phyloP scores from a whole-genome alignment of 2,329 filamentous ascomycete genomes.

The Cladosporium colombiae region DNA sequence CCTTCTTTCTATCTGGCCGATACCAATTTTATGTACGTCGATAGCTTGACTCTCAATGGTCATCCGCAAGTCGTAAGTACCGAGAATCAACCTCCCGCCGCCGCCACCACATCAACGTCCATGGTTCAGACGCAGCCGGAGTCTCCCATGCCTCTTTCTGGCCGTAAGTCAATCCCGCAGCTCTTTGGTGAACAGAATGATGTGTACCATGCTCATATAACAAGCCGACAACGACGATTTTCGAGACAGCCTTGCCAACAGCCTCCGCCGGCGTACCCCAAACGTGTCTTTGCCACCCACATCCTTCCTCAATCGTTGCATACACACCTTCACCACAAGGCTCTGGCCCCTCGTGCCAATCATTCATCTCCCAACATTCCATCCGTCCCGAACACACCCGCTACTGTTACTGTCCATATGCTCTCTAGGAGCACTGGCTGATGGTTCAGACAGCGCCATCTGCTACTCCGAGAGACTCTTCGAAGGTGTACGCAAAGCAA shows the following conservation, averaged over 20 bases:
- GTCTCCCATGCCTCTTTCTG: not conserved
- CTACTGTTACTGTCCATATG: constrained; percentile 20
- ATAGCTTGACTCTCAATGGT: not conserved
- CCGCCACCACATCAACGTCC: not conserved
- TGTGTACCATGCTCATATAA: not conserved
- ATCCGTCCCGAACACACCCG: constrained; percentile 19
- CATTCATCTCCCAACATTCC: constrained; percentile 18
- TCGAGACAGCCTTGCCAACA: constrained; percentile 16
- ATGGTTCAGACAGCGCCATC: constrained; percentile 10
- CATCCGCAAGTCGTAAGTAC: not conserved
- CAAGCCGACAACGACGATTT: not conserved
- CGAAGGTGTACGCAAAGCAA: constrained; percentile 19
- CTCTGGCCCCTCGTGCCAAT: constrained; percentile 19
- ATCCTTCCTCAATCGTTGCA: constrained; percentile 19
- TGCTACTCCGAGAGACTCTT: constrained; percentile 18
- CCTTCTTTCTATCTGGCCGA: constrained; percentile 14
- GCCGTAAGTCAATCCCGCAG: not conserved
- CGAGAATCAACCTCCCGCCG: not conserved
- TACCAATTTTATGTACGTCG: not conserved
- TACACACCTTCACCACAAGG: constrained; percentile 19
- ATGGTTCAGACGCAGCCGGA: not conserved
- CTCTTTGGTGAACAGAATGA: not conserved
- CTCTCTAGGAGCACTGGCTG: constrained; percentile 19
- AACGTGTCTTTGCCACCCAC: constrained; percentile 13
- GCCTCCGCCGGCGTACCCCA: constrained; percentile 17